Conservation (phyloP, 352 stramenopile species). For the Phytophthora fragariaefolia region DNA sequence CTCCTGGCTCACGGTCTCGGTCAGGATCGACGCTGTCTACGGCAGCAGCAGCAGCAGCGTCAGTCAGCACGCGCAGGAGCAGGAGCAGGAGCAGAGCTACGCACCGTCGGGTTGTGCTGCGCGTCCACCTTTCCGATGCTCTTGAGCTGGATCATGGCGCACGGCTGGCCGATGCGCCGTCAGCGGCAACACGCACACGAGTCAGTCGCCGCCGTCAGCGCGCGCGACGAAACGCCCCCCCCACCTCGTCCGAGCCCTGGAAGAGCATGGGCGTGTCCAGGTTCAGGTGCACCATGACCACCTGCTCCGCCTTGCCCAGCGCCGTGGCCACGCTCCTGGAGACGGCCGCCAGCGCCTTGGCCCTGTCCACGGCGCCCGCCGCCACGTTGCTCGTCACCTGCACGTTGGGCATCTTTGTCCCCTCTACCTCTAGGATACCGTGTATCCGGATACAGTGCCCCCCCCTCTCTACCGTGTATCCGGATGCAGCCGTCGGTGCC, state of each 20-base stretch:
- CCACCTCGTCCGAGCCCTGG: constrained; percentile 51
- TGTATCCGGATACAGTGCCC: no score
- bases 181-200: constrained; percentile 3
- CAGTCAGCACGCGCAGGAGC: neutral
- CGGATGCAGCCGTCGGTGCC: no score
- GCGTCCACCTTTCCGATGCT: constrained; percentile 66
- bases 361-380: constrained; percentile 34
- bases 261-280: constrained; percentile 66
- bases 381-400: constrained; percentile 62
- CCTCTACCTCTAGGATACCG: no score
- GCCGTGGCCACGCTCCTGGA: constrained; percentile 50
- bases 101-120: constrained; percentile 54
- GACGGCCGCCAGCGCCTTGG: constrained; percentile 41
- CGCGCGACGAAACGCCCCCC: constrained; percentile 5
- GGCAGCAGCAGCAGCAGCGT: neutral
- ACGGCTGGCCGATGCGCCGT: constrained; percentile 55
- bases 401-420: constrained; percentile 53
- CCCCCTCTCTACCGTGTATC: no score
- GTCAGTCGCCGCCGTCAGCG: neutral
- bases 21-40: constrained; percentile 54
- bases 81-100: neutral
- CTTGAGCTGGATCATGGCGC: constrained; percentile 57
- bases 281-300: constrained; percentile 64
- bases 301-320: constrained; percentile 58
- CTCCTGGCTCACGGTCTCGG: constrained; percentile 47